Conservation (phyloP, 345 rosid species). For the Microcos paniculata region DNA sequence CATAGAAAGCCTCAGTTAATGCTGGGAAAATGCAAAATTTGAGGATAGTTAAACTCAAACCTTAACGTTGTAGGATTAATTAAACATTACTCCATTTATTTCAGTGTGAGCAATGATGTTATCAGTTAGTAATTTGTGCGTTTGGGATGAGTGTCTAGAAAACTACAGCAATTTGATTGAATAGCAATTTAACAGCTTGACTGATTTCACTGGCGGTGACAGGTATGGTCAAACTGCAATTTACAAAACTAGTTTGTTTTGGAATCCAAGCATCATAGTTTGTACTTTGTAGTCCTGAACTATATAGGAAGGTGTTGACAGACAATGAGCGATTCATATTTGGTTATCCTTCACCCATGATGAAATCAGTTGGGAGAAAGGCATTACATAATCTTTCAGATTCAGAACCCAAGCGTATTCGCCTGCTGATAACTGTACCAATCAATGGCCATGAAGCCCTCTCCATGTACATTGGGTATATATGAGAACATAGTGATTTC, state of each 20-base stretch:
- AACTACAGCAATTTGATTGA: background rate
- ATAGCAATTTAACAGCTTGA: background rate
- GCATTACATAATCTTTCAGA: constrained; percentile 8
- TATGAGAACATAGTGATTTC: constrained; percentile 21
- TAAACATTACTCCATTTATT: no score
- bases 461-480: constrained; percentile 13
- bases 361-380: constrained; percentile 5
- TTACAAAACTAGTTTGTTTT: constrained; percentile 28
- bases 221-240: constrained; percentile 32
- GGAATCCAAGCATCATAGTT: constrained; percentile 29
- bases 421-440: constrained; percentile 25
- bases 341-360: constrained; percentile 24
- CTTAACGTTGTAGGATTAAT: no score
- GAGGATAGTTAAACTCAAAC: no score
- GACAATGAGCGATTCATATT: constrained; percentile 23
- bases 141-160: background rate
- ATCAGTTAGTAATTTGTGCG: no score
- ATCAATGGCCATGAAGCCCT: constrained; percentile 31
- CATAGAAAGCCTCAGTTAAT: no score
- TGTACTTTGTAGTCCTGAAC: constrained; percentile 25
- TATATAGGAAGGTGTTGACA: constrained; percentile 17
- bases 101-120: no score
- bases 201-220: background rate
- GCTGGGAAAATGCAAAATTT: no score
- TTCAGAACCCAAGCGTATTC: constrained; percentile 25